A percentile compares a stretch with the other conserved stretches of the same genome.
Evolutionary conservation across 1,139 yeast genomes (phyloP).

Genomic region (Geotrichum candidum): DNA sequence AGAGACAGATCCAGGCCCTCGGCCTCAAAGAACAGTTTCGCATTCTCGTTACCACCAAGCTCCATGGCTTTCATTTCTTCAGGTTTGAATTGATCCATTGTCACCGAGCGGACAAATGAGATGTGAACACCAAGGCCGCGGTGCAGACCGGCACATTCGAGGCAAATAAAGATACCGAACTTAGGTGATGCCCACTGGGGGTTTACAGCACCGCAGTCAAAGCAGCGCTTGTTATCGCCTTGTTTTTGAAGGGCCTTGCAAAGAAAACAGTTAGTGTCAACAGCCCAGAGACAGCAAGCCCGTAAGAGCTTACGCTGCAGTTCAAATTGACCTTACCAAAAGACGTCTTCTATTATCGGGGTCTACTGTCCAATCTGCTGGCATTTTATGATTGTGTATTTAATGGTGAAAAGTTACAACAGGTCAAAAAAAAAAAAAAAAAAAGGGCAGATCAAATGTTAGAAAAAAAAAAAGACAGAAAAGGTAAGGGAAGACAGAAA

Average conservation of each 20-base stretch:
- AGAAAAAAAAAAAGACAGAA: not conserved
- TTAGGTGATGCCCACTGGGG: constrained; percentile 99
- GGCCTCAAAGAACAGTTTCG: constrained; percentile 66
- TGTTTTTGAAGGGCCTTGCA: constrained; percentile 58
- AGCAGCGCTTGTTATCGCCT: constrained; percentile 73
- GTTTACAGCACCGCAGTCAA: constrained; percentile 88
- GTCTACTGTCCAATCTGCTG: constrained; percentile 69
- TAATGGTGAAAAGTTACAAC: not conserved
- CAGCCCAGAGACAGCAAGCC: not conserved
- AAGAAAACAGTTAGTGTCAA: not conserved
- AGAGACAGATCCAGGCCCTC: constrained; percentile 66
- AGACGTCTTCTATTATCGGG: constrained; percentile 85
- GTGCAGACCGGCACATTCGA: constrained; percentile 95
- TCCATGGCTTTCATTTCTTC: constrained; percentile 85
- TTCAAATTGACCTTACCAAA: constrained; percentile 31
- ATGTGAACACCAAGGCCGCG: constrained; percentile 95
- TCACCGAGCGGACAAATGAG: constrained; percentile 88
- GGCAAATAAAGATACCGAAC: constrained; percentile 86
- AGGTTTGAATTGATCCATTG: constrained; percentile 88
- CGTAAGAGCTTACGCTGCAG: not conserved
- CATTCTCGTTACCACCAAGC: constrained; percentile 84
- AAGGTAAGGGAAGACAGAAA: not conserved
- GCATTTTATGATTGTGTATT: constrained; percentile 16
- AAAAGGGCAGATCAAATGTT: not conserved
- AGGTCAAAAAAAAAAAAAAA: not conserved